A percentile compares a stretch with the other conserved stretches of the same genome.
phyloP scores from a whole-genome alignment of 139 green algal genomes.

The Yamagishiella unicocca region DNA sequence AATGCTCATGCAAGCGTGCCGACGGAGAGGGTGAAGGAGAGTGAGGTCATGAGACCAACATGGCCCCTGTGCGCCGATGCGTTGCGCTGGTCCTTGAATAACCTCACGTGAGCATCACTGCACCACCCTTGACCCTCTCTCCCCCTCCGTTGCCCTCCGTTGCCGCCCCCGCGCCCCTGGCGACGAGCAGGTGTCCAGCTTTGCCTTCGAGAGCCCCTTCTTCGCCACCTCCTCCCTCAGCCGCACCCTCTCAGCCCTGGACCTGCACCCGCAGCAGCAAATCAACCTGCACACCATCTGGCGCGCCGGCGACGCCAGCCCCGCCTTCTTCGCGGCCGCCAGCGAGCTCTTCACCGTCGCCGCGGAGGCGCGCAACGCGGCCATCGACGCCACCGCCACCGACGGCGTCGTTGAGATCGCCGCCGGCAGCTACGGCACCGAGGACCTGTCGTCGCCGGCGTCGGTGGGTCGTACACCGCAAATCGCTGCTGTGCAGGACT shows the following conservation, averaged over 20 bases:
- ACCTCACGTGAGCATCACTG: too few relatives aligned
- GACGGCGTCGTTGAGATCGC: not conserved
- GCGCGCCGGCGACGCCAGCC: constrained; percentile 12
- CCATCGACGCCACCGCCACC: not conserved
- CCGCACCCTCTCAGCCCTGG: constrained; percentile 3
- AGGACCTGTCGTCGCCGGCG: not conserved
- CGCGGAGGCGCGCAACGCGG: constrained; percentile 7
- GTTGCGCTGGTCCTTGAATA: too few relatives aligned
- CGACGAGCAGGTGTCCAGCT: constrained; percentile 53
- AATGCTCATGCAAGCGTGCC: too few relatives aligned
- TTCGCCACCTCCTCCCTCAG: constrained; percentile 42
- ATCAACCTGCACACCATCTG: constrained; percentile 36
- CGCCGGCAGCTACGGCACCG: not conserved
- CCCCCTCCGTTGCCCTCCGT: too few relatives aligned
- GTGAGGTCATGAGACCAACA: too few relatives aligned
- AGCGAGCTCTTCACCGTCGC: constrained; percentile 43
- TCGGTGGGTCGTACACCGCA: not conserved
- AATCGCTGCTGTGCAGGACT: constrained; percentile 26
- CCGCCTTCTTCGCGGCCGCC: constrained; percentile 38
- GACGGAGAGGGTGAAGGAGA: too few relatives aligned
- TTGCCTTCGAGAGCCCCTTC: constrained; percentile 44
- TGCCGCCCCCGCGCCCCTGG: too few relatives aligned
- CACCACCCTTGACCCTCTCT: too few relatives aligned
- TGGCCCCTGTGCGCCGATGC: too few relatives aligned
- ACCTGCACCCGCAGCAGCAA: not conserved